Evolutionary conservation across 176 grass and related monocot species (phyloP).

Genomic region (Poa pratensis): DNA sequence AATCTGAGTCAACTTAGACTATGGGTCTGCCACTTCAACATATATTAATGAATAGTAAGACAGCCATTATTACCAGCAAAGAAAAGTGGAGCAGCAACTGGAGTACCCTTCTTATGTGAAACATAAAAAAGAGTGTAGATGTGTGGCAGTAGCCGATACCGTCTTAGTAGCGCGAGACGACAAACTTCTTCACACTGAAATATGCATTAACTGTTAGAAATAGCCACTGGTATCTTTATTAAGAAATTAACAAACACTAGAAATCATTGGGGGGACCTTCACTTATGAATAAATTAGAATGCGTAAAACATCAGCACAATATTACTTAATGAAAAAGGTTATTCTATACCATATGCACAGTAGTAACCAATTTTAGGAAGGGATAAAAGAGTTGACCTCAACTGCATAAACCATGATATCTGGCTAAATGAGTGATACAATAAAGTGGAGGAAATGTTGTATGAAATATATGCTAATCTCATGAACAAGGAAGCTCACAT

Average conservation of each 20-base stretch:
- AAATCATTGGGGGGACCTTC: not conserved
- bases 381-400: not conserved
- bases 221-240: not conserved
- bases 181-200: constrained; percentile 95
- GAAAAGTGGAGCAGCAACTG: constrained; percentile 76
- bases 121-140: constrained; percentile 91
- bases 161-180: constrained; percentile 85
- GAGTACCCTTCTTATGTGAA: constrained; percentile 75
- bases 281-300: constrained; percentile 18
- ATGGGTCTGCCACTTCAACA: not conserved
- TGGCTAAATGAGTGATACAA: not conserved
- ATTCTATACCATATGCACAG: not conserved
- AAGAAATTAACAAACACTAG: not conserved
- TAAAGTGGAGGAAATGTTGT: not conserved
- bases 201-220: constrained; percentile 30
- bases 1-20: constrained; percentile 30
- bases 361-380: not conserved
- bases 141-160: constrained; percentile 77
- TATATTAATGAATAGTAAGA: not conserved
- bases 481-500: constrained; percentile 6
- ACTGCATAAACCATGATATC: not conserved
- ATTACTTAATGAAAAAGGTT: not conserved
- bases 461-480: not conserved
- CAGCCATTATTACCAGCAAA: constrained; percentile 70
- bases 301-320: not conserved